Evolutionary conservation across 164 flowering plant genomes (phyloP), one percentile per base, ranked within the genome.

Genomic region (Hamamelis virginiana): DNA sequence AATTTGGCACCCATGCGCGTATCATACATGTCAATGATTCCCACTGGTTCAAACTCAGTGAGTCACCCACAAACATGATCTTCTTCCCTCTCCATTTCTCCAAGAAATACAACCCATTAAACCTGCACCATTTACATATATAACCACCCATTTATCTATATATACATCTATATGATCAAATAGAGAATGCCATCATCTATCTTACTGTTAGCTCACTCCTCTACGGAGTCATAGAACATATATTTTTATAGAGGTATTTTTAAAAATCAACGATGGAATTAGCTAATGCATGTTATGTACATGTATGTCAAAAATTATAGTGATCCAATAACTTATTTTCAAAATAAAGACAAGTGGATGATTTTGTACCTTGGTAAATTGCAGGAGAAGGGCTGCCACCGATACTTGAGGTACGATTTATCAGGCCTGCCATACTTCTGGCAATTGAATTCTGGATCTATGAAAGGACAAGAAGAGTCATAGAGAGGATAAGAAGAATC

Each of bases 1-100:
- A 66, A 14, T 81, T 83, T 0, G 94, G 94, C 4, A 79, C 83
- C 69, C 70, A 78, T 3, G 94, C 76, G 41, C 81, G 85, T 65
- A 91, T 59, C 88, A 89, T 68, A 66, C 97, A 91, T 6, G 85
- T 60, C 55, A 91, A 63, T 0, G 97, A 91, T 19, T 78, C 64
- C 84, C 88, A 91, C 73, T 86, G 90, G 73, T 91, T 89, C 62
- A 76, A 64, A 66, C 91, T 88, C 78, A 91, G 66, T 11, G 97
- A 91, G 72, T 91, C 97, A 16, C 97, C 97, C 73, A 91, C 94
- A 67, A 91, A 91, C 97, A 89, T 87, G 0, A 91, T 86, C 79
- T 84, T 89, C 85, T 91, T 91, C 80, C 97, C 97, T 51, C 85
- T 83, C 82, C 77, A 75, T 71, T 70, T 84, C 75, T 64, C 73